Base-by-base conservation (phyloP, 192 early-diverging fungal genomes). In the Backusella luteola region DNA sequence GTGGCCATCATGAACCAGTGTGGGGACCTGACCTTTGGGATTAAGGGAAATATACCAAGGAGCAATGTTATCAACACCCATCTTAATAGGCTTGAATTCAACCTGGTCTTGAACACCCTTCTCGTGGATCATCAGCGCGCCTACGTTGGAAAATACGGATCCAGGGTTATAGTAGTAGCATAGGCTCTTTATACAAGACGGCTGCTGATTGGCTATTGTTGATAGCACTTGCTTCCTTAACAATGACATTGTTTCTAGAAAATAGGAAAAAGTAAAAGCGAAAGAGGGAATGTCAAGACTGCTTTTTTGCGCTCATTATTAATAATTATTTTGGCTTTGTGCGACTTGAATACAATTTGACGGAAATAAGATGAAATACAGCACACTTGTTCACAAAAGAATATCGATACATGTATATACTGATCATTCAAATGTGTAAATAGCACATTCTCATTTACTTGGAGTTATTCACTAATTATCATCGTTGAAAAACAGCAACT, bases 1-100 rank as follows among this genome's bases (percentile, higher is more conserved):
- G 3, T 29, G 41, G 15, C 21, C 68, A 38, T 5, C 34, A 36
- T 69, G 68, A 23, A 76, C 46, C 11, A 67, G 26, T 38, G 44
- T 44, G 17, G 75, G 75, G 9, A 76, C 67, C 36, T 76, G 75
- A 14, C 75, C 75, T 23, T 56, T 76, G 9, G 75, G 75, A 32
- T 76, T 76, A 19, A 76, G 35, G 26, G 41, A 8, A 34, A 76
- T 76, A 56, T 76, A 76, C 23, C 67, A 67, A 7, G 75, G 75
- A 9, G 75, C 41, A 52, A 76, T 42, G 21, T 76, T 76, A 23
- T 69, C 68, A 26, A 41, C 68, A 8, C 68, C 68, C 68, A 69
- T 69, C 39, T 69, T 21, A 8, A 69, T 41, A 8, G 68, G 36
- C 36, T 21, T 35, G 12, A 69, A 69, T 23, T 69, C 68, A 11